A percentile compares a stretch with the other conserved stretches of the same genome.
Evolutionary conservation across 768 basidiomycete genomes (phyloP).

Genomic region (Trichaptum fuscoviolaceum): DNA sequence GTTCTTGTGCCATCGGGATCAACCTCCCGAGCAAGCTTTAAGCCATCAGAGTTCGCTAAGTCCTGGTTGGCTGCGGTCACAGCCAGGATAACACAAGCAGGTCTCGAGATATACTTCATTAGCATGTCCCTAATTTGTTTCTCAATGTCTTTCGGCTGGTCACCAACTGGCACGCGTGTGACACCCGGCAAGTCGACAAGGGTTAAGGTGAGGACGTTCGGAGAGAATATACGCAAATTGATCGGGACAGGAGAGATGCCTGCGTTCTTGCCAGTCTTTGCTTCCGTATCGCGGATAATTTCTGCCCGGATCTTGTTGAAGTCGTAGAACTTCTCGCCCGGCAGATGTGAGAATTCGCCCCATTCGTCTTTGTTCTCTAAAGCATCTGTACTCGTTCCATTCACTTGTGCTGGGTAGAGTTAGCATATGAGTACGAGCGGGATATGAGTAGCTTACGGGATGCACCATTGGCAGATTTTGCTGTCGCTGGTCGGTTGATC

Average conservation of each 20-base stretch:
- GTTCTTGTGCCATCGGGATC: conserved; percentile 96
- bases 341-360: conserved; percentile 98
- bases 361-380: conserved; percentile 91
- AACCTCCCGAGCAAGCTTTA: conserved; percentile 94
- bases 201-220: conserved; percentile 94
- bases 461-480: conserved; percentile 38
- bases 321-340: conserved; percentile 96
- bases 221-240: conserved; percentile 96
- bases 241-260: conserved; percentile 97
- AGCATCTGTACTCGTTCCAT: conserved; percentile 45
- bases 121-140: conserved; percentile 97
- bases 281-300: conserved; percentile 94
- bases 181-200: conserved; percentile 96
- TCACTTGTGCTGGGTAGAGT: conserved; percentile 3
- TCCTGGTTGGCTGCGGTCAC: conserved; percentile 96
- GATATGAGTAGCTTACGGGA: conserved; percentile 29
- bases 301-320: conserved; percentile 96
- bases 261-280: conserved; percentile 97
- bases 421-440: conserved; percentile 5
- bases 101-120: conserved; percentile 89
- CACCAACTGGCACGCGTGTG: conserved; percentile 92
- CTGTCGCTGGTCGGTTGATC: conserved; percentile 70
- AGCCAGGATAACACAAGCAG: conserved; percentile 93
- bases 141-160: conserved; percentile 96
- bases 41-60: conserved; percentile 96